Percentiles rank a stretch among this genome's conserved stretches.
phyloP scores from a whole-genome alignment of 257 asterid species.

The Mitragyna speciosa region DNA sequence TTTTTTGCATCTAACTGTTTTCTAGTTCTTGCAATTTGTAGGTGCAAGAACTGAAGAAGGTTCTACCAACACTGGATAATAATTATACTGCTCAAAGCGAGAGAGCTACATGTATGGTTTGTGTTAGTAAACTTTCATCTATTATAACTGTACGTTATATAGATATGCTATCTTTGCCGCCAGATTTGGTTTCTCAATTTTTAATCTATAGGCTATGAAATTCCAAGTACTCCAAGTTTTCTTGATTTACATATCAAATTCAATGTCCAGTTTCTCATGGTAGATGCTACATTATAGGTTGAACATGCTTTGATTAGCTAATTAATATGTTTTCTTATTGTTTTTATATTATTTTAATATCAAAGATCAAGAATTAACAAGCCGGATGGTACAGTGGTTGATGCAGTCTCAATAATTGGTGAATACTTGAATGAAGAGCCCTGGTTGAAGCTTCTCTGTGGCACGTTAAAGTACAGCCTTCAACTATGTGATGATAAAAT shows the following conservation, averaged over 20 bases:
- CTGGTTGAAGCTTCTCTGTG: slow-evolving; percentile 75
- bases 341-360: not conserved
- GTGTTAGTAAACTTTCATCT: not conserved
- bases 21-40: slow-evolving; percentile 34
- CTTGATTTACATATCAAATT: not conserved
- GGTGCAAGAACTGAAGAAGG: slow-evolving; percentile 67
- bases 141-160: not conserved
- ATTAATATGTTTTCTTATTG: not conserved
- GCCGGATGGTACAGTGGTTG: slow-evolving; percentile 53
- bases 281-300: not conserved
- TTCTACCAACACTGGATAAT: slow-evolving; percentile 68
- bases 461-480: slow-evolving; percentile 59
- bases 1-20: not conserved
- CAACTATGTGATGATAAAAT: not conserved
- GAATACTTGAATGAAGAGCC: slow-evolving; percentile 90
- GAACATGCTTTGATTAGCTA: not conserved
- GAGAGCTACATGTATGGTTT: slow-evolving; percentile 65
- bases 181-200: not conserved
- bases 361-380: slow-evolving; percentile 7
- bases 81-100: slow-evolving; percentile 80
- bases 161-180: not conserved
- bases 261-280: not conserved
- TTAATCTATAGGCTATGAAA: not conserved
- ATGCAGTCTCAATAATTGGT: slow-evolving; percentile 72
- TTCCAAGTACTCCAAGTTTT: not conserved